Evolutionary conservation across 768 basidiomycete species (phyloP).

Genomic region (Kwoniella shandongensis): DNA sequence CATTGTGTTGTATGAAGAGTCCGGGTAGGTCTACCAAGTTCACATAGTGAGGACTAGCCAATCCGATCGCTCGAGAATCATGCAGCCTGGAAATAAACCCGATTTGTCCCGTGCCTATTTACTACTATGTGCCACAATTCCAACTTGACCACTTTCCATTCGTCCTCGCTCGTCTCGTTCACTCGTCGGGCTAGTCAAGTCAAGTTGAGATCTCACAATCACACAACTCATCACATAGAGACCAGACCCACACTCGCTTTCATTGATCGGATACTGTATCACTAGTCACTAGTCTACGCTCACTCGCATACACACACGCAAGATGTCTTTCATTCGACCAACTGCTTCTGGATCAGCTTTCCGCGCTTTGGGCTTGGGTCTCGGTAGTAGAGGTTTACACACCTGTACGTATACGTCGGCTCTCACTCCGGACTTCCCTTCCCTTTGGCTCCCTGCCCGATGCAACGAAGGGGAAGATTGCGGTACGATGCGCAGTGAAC

Average conservation of each 20-base stretch:
- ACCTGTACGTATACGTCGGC: constrained; percentile 14
- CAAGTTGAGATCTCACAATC: no score
- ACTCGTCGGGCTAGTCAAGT: no score
- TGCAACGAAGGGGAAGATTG: not conserved
- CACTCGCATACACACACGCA: not conserved
- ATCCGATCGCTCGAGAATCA: constrained; percentile 1
- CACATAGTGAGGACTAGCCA: no score
- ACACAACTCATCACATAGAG: no score
- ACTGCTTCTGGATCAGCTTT: constrained; percentile 21
- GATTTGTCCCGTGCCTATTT: not conserved
- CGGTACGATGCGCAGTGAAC: not conserved
- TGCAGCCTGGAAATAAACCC: not conserved
- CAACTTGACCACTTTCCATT: no score
- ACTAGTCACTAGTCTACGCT: no score
- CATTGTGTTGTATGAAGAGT: no score
- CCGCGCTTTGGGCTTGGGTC: constrained; percentile 19
- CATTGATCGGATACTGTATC: no score
- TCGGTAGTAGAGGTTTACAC: constrained; percentile 30
- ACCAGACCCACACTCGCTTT: no score
- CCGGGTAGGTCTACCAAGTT: no score
- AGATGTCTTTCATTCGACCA: constrained; percentile 19
- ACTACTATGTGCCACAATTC: not conserved
- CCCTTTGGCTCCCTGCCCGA: not conserved
- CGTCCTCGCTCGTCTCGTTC: no score
- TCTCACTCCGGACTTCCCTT: not conserved